A percentile compares a stretch with the other conserved stretches of the same genome.
Conservation (phyloP, 2,329 filamentous ascomycete genomes). For the Colletotrichum tropicale region DNA sequence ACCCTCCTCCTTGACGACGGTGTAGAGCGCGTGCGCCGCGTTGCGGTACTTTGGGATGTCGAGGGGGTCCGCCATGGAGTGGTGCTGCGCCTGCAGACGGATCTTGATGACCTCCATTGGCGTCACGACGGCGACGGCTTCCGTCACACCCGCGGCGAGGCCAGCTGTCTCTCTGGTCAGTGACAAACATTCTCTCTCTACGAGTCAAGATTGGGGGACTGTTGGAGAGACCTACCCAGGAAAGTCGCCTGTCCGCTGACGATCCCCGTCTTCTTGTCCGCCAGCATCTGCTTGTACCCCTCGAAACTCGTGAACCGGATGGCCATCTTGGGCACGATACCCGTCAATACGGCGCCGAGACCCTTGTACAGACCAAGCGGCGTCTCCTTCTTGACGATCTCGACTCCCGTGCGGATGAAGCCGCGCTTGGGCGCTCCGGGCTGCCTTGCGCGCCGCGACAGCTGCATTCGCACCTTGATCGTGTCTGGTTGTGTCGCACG, state of each 20-base stretch:
- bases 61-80: constrained; percentile 95
- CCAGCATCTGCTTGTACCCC: constrained; percentile 85
- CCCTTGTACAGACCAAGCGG: constrained; percentile 96
- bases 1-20: constrained; percentile 91
- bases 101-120: constrained; percentile 99
- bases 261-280: constrained; percentile 68
- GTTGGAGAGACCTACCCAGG: constrained; percentile 29
- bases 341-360: constrained; percentile 92
- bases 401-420: constrained; percentile 83
- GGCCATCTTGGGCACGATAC: constrained; percentile 98
- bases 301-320: constrained; percentile 99
- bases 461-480: constrained; percentile 99
- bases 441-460: constrained; percentile 82
- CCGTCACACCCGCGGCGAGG: constrained; percentile 90
- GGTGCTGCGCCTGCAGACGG: constrained; percentile 94
- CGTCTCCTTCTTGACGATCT: constrained; percentile 90
- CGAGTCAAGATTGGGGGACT: rapidly evolving
- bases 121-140: constrained; percentile 94
- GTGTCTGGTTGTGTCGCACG: constrained; percentile 65
- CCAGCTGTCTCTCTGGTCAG: constrained; percentile 60
- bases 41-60: constrained; percentile 98
- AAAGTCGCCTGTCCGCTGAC: constrained; percentile 75
- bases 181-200: neutral
- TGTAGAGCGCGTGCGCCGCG: constrained; percentile 82
- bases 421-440: constrained; percentile 87